These are phyloP conservation scores for Pseudonitzschia pungens DNA, from an alignment of 108 stramenopile genomes.

Conservation along the genomic window DNA sequence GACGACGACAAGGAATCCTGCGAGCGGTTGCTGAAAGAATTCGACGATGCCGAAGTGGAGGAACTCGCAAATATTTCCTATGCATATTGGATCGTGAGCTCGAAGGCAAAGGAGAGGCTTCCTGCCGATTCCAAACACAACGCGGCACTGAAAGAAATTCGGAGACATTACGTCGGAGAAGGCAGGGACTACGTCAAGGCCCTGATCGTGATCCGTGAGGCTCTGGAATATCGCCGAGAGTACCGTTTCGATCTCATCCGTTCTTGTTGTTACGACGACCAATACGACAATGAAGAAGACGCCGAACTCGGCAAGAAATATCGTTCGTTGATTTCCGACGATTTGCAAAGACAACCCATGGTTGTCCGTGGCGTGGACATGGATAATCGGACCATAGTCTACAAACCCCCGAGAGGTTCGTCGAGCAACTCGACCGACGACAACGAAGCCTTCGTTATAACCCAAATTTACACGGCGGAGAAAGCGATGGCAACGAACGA, in stretches of 20 bases:
- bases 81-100: conserved; percentile 20
- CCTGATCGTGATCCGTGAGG: conserved; percentile 1
- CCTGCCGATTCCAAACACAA: neutral
- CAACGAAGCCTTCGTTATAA: conserved; percentile 28
- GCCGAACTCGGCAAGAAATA: conserved; percentile 1
- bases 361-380: conserved; percentile 28
- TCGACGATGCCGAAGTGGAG: neutral
- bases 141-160: conserved; percentile 19
- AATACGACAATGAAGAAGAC: neutral
- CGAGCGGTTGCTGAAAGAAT: conserved; percentile 5
- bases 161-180: conserved; percentile 14
- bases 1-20: conserved; percentile 6
- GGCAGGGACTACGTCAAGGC: neutral
- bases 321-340: conserved; percentile 11
- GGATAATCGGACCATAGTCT: conserved; percentile 15
- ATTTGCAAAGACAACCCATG: conserved; percentile 31
- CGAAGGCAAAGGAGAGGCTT: neutral
- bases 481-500: conserved; percentile 35
- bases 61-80: conserved; percentile 19
- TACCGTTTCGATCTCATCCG: conserved; percentile 10
- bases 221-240: conserved; percentile 13
- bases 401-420: conserved; percentile 17
- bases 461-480: conserved; percentile 37
- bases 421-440: neutral
- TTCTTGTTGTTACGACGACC: neutral